Conservation (phyloP, 768 basidiomycete species). For the Coprinopsis sp. region DNA sequence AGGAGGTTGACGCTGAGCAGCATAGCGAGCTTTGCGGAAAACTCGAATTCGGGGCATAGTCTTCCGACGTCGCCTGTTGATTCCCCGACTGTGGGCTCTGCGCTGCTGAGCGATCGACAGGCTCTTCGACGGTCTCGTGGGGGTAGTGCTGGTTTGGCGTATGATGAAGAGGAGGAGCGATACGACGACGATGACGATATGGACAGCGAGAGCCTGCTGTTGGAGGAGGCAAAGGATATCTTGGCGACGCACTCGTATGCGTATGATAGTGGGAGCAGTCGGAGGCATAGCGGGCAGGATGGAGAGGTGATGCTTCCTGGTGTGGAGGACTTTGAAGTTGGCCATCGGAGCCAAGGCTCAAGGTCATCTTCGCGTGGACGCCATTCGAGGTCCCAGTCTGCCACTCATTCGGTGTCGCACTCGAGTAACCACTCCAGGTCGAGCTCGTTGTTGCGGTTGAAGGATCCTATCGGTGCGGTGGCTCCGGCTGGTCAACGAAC, state of each 20-base stretch:
- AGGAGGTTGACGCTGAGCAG: neutral
- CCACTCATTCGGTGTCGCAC: too few species aligned
- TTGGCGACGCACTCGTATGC: neutral
- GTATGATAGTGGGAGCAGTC: neutral
- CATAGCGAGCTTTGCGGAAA: neutral
- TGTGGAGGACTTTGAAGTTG: too few species aligned
- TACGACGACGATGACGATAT: too few species aligned
- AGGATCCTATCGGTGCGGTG: too few species aligned
- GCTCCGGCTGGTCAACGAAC: too few species aligned
- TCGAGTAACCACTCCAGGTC: too few species aligned
- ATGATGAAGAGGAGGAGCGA: neutral
- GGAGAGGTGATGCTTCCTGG: too few species aligned
- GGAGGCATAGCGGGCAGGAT: neutral
- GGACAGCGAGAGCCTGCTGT: neutral
- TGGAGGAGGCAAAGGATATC: slow-evolving; percentile 6
- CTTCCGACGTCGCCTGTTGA: neutral
- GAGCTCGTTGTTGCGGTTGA: too few species aligned
- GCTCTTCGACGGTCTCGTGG: neutral
- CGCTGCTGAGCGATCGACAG: neutral
- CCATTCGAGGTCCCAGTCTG: too few species aligned
- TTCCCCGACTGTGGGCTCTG: neutral
- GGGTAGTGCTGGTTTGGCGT: neutral
- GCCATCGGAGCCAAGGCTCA: too few species aligned
- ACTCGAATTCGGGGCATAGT: neutral
- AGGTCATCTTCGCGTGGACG: too few species aligned